These are phyloP conservation scores for Corymbia maculata DNA, from an alignment of 345 rosid genomes.

Conservation along the genomic window DNA sequence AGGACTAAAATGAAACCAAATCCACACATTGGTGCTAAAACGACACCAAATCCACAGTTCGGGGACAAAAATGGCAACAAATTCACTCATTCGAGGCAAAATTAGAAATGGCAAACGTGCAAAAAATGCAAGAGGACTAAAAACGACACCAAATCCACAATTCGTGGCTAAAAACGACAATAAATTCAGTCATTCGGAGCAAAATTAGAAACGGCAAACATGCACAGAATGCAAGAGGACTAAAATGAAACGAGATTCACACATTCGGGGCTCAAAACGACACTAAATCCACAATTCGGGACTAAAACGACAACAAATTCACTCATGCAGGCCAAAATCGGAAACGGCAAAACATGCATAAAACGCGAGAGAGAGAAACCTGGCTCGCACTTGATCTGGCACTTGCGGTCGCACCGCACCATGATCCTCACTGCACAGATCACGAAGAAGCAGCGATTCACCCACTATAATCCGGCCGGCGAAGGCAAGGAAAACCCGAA, in stretches of 20 bases:
- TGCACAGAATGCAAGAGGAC: neutral
- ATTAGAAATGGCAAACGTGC: neutral
- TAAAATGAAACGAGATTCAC: neutral
- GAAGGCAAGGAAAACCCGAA: neutral
- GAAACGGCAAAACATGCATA: neutral
- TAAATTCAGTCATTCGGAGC: no score
- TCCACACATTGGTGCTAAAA: neutral
- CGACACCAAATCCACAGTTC: neutral
- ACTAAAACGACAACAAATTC: neutral
- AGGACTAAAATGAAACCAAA: neutral
- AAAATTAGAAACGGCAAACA: no score
- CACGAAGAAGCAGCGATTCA: neutral
- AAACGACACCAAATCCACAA: neutral
- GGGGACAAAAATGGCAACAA: neutral
- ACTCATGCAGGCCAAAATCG: neutral
- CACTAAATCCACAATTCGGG: neutral
- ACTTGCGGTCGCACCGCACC: constrained; percentile 41
- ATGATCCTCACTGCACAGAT: constrained; percentile 27
- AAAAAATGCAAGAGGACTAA: neutral
- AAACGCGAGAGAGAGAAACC: neutral
- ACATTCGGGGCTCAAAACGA: neutral
- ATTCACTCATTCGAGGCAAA: neutral
- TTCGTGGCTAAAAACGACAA: neutral
- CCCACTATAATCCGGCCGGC: neutral
- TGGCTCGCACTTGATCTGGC: constrained; percentile 41